Percentiles rank a stretch among this genome's conserved stretches.
Conservation (phyloP, 1,284 basidiomycete species). For the Lignosus rhinocerotis region DNA sequence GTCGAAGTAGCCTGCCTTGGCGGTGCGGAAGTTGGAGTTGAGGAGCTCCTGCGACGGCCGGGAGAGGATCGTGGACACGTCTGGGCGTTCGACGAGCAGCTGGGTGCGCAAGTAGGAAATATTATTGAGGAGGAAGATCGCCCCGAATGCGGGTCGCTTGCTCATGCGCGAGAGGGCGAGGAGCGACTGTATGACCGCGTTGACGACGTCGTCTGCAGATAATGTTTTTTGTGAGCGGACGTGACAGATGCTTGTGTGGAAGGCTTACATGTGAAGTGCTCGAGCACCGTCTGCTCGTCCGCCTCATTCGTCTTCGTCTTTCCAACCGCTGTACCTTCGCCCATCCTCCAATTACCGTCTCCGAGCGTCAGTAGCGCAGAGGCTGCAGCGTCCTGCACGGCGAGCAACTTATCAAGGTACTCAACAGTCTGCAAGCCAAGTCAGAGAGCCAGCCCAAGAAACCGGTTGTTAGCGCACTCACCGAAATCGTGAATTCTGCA, state of each 20-base stretch:
- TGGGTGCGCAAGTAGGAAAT: constrained; percentile 64
- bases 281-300: constrained; percentile 61
- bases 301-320: constrained; percentile 51
- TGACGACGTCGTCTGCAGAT: constrained; percentile 65
- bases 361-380: constrained; percentile 67
- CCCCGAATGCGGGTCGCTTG: constrained; percentile 64
- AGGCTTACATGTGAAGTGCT: constrained; percentile 71
- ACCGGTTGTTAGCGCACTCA: constrained; percentile 34
- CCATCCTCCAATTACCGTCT: constrained; percentile 88
- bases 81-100: constrained; percentile 50
- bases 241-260: background rate
- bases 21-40: constrained; percentile 68
- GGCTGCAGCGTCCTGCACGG: constrained; percentile 64
- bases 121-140: constrained; percentile 80
- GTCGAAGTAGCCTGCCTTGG: constrained; percentile 81
- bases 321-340: constrained; percentile 68
- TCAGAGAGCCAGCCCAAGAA: background rate
- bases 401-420: constrained; percentile 68
- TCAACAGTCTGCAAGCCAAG: constrained; percentile 52
- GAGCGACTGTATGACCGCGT: constrained; percentile 57
- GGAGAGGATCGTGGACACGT: constrained; percentile 52
- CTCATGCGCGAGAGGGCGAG: constrained; percentile 62
- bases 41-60: constrained; percentile 61
- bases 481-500: constrained; percentile 62
- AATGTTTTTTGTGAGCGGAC: constrained; percentile 1